Evolutionary conservation across 2,329 filamentous ascomycete genomes (phyloP).

Genomic region (Neurospora sp.): DNA sequence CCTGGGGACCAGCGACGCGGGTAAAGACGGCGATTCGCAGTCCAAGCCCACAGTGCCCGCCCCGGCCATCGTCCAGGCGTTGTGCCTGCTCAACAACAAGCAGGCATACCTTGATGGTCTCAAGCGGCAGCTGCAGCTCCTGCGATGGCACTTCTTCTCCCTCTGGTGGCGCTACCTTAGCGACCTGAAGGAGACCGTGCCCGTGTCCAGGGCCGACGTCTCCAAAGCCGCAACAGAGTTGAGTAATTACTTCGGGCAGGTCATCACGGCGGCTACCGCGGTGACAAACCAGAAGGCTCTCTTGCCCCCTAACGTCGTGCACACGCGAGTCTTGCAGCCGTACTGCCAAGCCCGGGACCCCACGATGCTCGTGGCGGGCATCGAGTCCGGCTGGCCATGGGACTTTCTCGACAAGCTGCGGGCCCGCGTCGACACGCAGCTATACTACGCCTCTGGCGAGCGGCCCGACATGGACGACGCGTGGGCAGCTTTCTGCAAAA

Average conservation of each 20-base stretch:
- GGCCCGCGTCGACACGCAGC: constrained; percentile 17
- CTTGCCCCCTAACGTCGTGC: constrained; percentile 3
- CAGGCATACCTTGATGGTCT: constrained; percentile 18
- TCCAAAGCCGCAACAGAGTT: too few species aligned
- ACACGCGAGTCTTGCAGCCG: constrained; percentile 16
- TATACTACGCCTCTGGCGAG: neutral
- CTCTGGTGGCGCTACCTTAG: constrained; percentile 30
- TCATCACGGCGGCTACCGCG: too few species aligned
- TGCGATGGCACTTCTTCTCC: constrained; percentile 30
- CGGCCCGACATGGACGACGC: neutral
- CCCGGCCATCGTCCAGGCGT: neutral
- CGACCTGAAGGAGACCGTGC: constrained; percentile 6
- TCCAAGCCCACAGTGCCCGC: too few species aligned
- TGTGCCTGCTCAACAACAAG: constrained; percentile 16
- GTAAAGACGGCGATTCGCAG: neutral
- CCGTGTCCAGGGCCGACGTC: too few species aligned
- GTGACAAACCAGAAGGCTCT: too few species aligned
- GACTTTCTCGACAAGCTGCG: constrained; percentile 24
- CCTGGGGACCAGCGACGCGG: constrained; percentile 11
- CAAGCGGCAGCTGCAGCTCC: constrained; percentile 11
- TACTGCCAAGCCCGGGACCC: constrained; percentile 27
- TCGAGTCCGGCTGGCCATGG: constrained; percentile 28
- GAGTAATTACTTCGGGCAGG: too few species aligned
- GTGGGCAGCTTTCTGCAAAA: too few species aligned
- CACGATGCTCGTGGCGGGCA: constrained; percentile 27